Evolutionary conservation across 73 alveolate genomes (phyloP).

Genomic region (Chromera velia): DNA sequence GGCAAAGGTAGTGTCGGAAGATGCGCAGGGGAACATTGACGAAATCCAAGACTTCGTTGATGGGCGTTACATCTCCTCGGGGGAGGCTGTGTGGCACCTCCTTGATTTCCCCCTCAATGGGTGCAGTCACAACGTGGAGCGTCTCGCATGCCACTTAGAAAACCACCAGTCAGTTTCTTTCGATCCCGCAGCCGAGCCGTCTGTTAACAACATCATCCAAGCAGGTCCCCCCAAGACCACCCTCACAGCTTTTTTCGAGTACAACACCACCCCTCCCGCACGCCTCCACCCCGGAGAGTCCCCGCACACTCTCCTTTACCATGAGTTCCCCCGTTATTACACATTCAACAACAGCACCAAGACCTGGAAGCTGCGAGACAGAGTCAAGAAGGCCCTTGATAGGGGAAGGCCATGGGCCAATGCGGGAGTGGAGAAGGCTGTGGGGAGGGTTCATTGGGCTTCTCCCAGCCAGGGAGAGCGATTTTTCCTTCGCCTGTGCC

Average conservation of each 20-base stretch:
- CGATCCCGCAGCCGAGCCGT: too few relatives aligned
- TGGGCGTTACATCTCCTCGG: neutral
- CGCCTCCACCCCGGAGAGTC: neutral
- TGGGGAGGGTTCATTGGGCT: conserved; percentile 3
- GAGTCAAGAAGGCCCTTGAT: too few relatives aligned
- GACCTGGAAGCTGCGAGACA: neutral
- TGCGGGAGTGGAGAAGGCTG: neutral
- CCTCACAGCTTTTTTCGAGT: conserved; percentile 5
- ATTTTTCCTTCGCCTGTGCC: neutral
- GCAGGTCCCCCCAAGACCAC: too few relatives aligned
- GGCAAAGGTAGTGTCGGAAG: neutral
- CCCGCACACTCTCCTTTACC: neutral
- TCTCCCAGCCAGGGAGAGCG: conserved; percentile 1
- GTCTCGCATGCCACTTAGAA: neutral
- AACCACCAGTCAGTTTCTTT: neutral
- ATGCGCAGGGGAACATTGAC: neutral
- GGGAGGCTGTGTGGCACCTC: conserved; percentile 14
- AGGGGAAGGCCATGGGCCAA: too few relatives aligned
- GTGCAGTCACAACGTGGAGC: neutral
- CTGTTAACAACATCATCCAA: too few relatives aligned
- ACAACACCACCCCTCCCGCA: neutral
- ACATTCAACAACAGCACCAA: neutral
- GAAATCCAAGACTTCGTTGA: neutral
- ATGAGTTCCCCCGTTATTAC: conserved; percentile 3
- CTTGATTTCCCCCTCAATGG: conserved; percentile 10